Percentiles rank a stretch among this genome's conserved stretches.
Evolutionary conservation across 176 grass and related monocot species (phyloP).

Genomic region (Rhipidocladum racemiflorum): DNA sequence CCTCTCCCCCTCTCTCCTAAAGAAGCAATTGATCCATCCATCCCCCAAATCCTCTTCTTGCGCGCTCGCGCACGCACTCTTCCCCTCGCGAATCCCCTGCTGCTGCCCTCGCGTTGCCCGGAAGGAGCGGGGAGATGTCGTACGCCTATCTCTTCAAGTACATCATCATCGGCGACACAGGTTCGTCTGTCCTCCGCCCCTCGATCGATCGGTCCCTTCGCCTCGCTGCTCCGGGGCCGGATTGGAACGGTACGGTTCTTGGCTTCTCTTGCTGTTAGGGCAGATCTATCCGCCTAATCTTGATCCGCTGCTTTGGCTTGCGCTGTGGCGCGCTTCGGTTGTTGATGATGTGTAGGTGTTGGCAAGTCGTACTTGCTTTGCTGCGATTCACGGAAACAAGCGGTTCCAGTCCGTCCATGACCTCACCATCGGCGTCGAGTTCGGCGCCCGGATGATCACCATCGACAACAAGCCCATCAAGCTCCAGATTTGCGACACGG

Average conservation of each 20-base stretch:
- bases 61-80: not conserved
- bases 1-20: not conserved
- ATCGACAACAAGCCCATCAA: constrained; percentile 81
- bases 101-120: not conserved
- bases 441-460: constrained; percentile 77
- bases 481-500: constrained; percentile 89
- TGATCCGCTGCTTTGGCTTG: no score
- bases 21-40: not conserved
- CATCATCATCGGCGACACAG: constrained; percentile 99
- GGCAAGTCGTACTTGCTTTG: no score
- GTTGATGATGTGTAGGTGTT: no score
- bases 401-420: constrained; percentile 83
- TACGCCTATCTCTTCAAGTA: constrained; percentile 99
- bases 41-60: not conserved
- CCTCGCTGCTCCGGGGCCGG: not conserved
- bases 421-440: constrained; percentile 84
- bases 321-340: no score
- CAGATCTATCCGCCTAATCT: no score
- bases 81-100: not conserved
- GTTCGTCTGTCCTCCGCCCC: constrained; percentile 11
- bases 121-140: constrained; percentile 47
- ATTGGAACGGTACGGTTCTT: not conserved
- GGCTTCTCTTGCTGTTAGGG: no score
- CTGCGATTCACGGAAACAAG: no score
- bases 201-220: not conserved